Evolutionary conservation across 805 yeast species (phyloP), one percentile per base, ranked within the genome.

Genomic region (Suhomyces prunicola): DNA sequence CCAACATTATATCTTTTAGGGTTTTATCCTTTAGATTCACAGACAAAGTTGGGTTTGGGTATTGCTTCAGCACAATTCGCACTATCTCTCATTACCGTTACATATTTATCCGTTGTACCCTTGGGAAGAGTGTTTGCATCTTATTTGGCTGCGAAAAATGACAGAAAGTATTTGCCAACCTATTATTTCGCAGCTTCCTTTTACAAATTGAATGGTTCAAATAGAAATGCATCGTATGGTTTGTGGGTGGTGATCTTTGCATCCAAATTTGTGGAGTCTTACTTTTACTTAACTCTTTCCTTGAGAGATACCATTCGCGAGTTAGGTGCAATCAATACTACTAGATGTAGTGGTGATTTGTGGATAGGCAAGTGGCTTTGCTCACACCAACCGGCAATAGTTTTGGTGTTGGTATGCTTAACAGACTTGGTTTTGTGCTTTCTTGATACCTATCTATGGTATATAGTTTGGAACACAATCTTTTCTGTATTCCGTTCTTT

Each of bases 371-470:
- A 70, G 0, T 50, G 70, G 23, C 53, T 86, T 2, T 88, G 96
- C 63, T 63, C 67, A 9, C 62, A 70, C 41, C 92, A 87, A 50
- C 81, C 94, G 1, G 66, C 63, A 9, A 70, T 88, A 24, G 73
- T 89, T 1, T 68, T 89, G 15, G 62, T 64, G 0, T 68, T 87
- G 54, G 75, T 88, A 59, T 63, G 80, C 15, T 40, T 82, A 9
- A 84, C 91, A 0, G 92, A 88, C 63, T 68, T 87, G 57, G 78
- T 85, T 0, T 70, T 89, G 42, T 89, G 88, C 66, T 87, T 87
- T 59, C 77, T 89, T 51, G 96, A 89, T 60, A 88, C 96, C 0
- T 89, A 89, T 60, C 71, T 89, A 15, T 89, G 96, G 96, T 89
- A 88, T 60, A 88, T 89, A 53, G 77, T 89, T 40, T 87, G 93